A percentile compares a stretch with the other conserved stretches of the same genome.
Evolutionary conservation across 306 rosid genomes (phyloP).

Genomic region (Malus domestica): ASM211411v1 NC_041791.1:24223001-24223500

Average conservation of each 20-base stretch:
- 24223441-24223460: neutral
- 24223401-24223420: neutral
- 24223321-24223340: neutral
- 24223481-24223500: neutral
- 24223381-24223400: neutral
- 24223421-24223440: neutral
- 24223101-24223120: neutral
- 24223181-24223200: neutral
- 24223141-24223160: neutral
- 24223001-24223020: neutral
- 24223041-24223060: neutral
- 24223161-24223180: neutral
- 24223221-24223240: neutral
- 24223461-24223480: neutral
- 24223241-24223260: neutral
- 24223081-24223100: neutral
- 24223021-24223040: neutral
- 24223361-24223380: neutral
- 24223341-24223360: neutral
- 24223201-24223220: neutral
- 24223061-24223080: neutral
- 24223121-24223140: neutral
- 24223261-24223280: neutral
- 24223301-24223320: neutral
- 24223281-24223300: neutral